A percentile compares a stretch with the other conserved stretches of the same genome.
Conservation (phyloP, 805 yeast genomes). For the Trichomonascus vanleenenianus region DNA sequence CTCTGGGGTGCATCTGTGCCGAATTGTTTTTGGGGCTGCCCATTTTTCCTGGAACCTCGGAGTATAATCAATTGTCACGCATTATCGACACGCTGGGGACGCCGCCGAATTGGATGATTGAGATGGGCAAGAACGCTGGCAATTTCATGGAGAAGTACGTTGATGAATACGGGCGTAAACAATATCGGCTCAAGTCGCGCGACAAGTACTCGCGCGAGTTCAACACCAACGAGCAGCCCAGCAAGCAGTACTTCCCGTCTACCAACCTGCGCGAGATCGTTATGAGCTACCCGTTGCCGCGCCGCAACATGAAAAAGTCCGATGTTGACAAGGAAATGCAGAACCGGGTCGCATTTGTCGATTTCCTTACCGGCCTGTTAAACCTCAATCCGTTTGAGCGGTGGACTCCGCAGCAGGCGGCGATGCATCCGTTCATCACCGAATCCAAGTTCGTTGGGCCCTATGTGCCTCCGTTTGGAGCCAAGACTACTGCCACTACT, state of each 20-base stretch:
- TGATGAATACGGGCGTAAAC: conserved; percentile 30
- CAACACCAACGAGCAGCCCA: conserved; percentile 56
- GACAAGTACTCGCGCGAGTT: conserved; percentile 43
- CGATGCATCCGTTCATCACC: conserved; percentile 82
- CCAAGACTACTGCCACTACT: conserved; percentile 4
- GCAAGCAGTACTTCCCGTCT: conserved; percentile 72
- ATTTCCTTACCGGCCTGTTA: conserved; percentile 69
- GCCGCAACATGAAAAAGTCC: conserved; percentile 28
- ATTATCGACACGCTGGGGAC: conserved; percentile 72
- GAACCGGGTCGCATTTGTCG: conserved; percentile 63
- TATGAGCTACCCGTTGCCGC: conserved; percentile 52
- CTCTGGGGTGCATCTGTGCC: conserved; percentile 85
- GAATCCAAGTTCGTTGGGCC: conserved; percentile 46
- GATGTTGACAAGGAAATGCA: conserved; percentile 62
- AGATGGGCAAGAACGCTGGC: conserved; percentile 79
- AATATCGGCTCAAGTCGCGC: conserved; percentile 39
- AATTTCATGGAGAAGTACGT: conserved; percentile 52
- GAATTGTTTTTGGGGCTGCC: conserved; percentile 90
- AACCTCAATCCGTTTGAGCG: conserved; percentile 88
- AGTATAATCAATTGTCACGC: conserved; percentile 80
- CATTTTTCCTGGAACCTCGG: conserved; percentile 89
- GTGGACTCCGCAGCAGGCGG: conserved; percentile 95
- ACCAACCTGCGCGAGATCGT: conserved; percentile 64
- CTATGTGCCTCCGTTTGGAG: conserved; percentile 19
- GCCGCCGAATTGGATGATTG: conserved; percentile 96